Evolutionary conservation across 345 rosid genomes (phyloP).

Genomic region (Orychophragmus violaceus): DNA sequence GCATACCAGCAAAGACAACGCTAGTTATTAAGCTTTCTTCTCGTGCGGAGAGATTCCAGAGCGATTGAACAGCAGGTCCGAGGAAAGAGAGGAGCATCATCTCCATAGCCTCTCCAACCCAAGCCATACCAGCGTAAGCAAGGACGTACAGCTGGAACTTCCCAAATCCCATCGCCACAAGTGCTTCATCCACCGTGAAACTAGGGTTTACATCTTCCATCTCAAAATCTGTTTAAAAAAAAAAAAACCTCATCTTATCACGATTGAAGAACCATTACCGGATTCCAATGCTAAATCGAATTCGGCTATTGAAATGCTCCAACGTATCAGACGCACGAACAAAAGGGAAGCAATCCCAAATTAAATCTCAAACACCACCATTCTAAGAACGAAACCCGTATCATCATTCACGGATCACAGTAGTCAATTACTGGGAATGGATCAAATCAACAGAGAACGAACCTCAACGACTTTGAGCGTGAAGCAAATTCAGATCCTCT

Average conservation of each 20-base stretch:
- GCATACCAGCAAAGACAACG: slow-evolving; percentile 84
- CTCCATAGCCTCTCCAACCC: slow-evolving; percentile 94
- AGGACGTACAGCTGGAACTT: slow-evolving; percentile 66
- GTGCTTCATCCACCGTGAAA: slow-evolving; percentile 86
- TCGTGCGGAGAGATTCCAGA: slow-evolving; percentile 65
- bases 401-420: background rate
- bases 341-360: background rate
- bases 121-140: slow-evolving; percentile 88
- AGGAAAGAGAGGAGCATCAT: slow-evolving; percentile 90
- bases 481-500: slow-evolving; percentile 14
- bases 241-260: background rate
- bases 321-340: background rate
- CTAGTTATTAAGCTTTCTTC: slow-evolving; percentile 70
- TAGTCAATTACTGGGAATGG: too few species aligned
- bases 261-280: background rate
- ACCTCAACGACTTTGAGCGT: background rate
- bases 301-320: background rate
- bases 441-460: background rate
- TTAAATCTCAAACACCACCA: background rate
- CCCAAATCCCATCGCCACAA: slow-evolving; percentile 70
- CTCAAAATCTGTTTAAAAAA: background rate
- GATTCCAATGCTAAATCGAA: background rate
- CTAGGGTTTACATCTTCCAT: slow-evolving; percentile 32
- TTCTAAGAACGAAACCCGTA: background rate
- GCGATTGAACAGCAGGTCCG: slow-evolving; percentile 71